Conservation (phyloP, 306 rosid genomes). For the Prunus mira region DNA sequence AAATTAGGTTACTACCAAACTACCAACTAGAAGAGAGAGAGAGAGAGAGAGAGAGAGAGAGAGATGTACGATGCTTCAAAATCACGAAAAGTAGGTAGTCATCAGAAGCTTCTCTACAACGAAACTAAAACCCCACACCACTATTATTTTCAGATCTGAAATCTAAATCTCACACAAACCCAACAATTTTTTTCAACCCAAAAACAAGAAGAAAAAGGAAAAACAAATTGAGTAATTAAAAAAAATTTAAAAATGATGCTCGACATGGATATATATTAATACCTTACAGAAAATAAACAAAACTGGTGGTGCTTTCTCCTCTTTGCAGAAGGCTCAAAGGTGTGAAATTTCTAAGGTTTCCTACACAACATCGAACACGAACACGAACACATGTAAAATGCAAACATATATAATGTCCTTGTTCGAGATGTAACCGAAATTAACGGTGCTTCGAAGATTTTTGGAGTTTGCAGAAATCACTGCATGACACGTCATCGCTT, state of each 20-base stretch:
- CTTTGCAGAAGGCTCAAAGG: background rate
- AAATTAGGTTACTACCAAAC: slow-evolving; percentile 19
- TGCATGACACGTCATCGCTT: slow-evolving; percentile 3
- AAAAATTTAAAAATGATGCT: background rate
- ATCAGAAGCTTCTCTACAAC: slow-evolving; percentile 23
- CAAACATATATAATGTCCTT: background rate
- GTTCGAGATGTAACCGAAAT: background rate
- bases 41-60: background rate
- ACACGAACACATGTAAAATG: background rate
- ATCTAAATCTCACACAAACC: slow-evolving; percentile 25
- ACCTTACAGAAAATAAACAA: slow-evolving; percentile 12
- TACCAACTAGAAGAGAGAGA: slow-evolving; percentile 17
- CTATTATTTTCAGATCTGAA: slow-evolving; percentile 32
- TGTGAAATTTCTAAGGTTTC: background rate
- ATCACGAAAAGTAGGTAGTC: slow-evolving; percentile 29
- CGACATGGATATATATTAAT: background rate
- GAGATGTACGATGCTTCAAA: slow-evolving; percentile 18
- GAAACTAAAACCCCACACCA: slow-evolving; percentile 11
- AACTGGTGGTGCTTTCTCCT: background rate
- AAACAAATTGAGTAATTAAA: background rate
- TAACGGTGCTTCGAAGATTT: background rate
- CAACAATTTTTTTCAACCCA: background rate
- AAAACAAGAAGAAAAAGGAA: too few relatives aligned
- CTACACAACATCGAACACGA: background rate
- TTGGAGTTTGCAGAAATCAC: background rate